These are phyloP conservation scores for Annulohypoxylon bovei DNA, from an alignment of 495 filamentous ascomycete species.

Conservation along the genomic window DNA sequence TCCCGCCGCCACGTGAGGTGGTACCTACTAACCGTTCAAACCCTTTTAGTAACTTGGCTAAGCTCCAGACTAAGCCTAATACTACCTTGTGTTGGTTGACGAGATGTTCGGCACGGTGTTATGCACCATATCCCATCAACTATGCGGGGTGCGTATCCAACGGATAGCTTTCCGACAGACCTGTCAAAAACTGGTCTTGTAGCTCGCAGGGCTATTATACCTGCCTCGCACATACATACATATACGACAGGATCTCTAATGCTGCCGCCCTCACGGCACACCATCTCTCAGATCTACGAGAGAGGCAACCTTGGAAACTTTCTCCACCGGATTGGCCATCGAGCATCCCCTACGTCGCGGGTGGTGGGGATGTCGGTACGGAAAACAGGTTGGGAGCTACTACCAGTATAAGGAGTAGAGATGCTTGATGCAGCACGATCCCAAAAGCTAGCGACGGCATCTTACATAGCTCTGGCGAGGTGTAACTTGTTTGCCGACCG, in stretches of 20 bases:
- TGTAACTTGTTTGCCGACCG: slow-evolving; percentile 26
- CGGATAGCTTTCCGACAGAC: slow-evolving; percentile 41
- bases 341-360: background rate
- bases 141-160: slow-evolving; percentile 43
- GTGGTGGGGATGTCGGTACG: slow-evolving; percentile 2
- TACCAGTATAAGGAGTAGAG: slow-evolving; percentile 11
- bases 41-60: slow-evolving; percentile 27
- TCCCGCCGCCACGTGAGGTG: slow-evolving; percentile 44
- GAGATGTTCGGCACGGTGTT: slow-evolving; percentile 20
- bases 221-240: slow-evolving; percentile 5
- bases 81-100: slow-evolving; percentile 13
- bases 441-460: slow-evolving; percentile 17
- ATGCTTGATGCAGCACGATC: slow-evolving; percentile 14
- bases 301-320: slow-evolving; percentile 16
- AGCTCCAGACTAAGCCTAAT: slow-evolving; percentile 30
- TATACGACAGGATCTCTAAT: slow-evolving; percentile 12
- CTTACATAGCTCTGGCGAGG: slow-evolving; percentile 32
- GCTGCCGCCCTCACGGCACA: slow-evolving; percentile 15
- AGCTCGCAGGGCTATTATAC: slow-evolving; percentile 22
- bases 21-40: slow-evolving; percentile 18
- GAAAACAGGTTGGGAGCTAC: slow-evolving; percentile 4
- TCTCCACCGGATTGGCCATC: slow-evolving; percentile 12
- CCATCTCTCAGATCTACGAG: slow-evolving; percentile 16
- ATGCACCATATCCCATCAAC: slow-evolving; percentile 24
- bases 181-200: slow-evolving; percentile 33